A percentile compares a stretch with the other conserved stretches of the same genome.
These are phyloP conservation scores for Corymbia calophylla DNA, from an alignment of 441 rosid genomes.

Conservation along the genomic window DNA sequence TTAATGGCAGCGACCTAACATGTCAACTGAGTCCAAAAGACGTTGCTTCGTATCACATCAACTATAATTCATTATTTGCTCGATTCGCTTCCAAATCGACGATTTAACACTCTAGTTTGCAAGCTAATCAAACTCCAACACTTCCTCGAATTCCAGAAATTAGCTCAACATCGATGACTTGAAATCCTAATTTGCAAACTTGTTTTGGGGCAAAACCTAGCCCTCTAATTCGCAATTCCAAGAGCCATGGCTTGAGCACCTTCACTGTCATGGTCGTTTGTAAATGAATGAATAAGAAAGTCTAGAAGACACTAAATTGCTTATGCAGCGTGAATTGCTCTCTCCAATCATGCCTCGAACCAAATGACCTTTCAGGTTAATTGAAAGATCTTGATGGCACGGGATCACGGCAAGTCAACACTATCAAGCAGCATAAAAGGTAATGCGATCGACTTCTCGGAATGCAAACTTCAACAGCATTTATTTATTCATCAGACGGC, in stretches of 20 bases:
- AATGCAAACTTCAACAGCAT: neutral
- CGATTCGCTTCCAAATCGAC: neutral
- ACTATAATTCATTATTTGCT: neutral
- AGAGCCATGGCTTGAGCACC: neutral
- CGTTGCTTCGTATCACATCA: neutral
- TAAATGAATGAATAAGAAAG: no score
- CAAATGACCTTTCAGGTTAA: neutral
- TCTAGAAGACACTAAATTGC: no score
- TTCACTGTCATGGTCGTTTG: neutral
- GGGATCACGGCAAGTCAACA: neutral
- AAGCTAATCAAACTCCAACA: neutral
- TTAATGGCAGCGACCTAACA: fast-evolving
- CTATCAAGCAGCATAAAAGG: neutral
- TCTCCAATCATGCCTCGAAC: neutral
- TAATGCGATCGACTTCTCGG: neutral
- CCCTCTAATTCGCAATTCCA: neutral
- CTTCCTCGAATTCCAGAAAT: neutral
- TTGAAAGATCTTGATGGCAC: neutral
- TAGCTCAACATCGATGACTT: neutral
- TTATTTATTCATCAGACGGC: neutral
- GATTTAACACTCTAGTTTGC: neutral
- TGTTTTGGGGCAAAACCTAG: neutral
- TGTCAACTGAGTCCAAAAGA: neutral
- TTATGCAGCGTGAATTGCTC: neutral
- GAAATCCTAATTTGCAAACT: neutral